Percentiles rank a stretch among this genome's conserved stretches.
Evolutionary conservation across 192 early-diverging fungal genomes (phyloP).

Genomic region (Gamsiella multidivaricata): DNA sequence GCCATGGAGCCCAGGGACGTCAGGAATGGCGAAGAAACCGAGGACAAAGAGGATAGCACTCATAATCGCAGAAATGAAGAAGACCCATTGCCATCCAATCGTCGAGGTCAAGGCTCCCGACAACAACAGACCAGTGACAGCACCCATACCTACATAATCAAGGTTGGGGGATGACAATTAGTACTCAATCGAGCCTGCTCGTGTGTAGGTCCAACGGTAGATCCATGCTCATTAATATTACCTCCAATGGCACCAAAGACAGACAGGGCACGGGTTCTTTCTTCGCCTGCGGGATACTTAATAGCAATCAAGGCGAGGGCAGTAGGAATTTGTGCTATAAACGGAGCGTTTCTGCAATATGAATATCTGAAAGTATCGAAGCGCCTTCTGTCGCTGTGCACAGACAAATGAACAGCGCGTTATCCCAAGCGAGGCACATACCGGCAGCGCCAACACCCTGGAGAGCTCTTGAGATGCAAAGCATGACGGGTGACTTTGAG

Average conservation of each 20-base stretch:
- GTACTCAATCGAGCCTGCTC: too few species aligned
- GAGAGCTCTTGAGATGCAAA: slow-evolving; percentile 54
- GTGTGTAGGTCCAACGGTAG: too few species aligned
- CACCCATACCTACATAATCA: slow-evolving; percentile 36
- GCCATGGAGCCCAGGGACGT: slow-evolving; percentile 26
- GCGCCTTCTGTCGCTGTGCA: too few species aligned
- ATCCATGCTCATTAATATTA: too few species aligned
- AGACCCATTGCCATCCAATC: slow-evolving; percentile 58
- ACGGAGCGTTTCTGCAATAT: too few species aligned
- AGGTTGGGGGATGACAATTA: too few species aligned
- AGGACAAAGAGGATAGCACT: slow-evolving; percentile 44
- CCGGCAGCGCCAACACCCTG: slow-evolving; percentile 56
- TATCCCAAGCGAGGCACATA: slow-evolving; percentile 1
- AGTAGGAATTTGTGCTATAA: slow-evolving; percentile 45
- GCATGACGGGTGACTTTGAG: slow-evolving; percentile 44
- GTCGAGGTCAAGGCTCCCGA: slow-evolving; percentile 52
- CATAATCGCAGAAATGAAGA: slow-evolving; percentile 51
- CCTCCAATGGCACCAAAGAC: slow-evolving; percentile 54
- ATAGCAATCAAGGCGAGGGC: slow-evolving; percentile 51
- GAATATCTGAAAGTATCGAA: too few species aligned
- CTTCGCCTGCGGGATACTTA: slow-evolving; percentile 37
- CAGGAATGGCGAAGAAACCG: slow-evolving; percentile 46
- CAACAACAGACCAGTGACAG: slow-evolving; percentile 48
- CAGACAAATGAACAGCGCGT: too few species aligned
- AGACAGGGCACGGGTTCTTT: slow-evolving; percentile 40